Evolutionary conservation across 176 grass and related monocot genomes (phyloP).

Genomic region (Zea mays): Zm-B73-REFERENCE-NAM-5.0 NC_050097.1:239957501-239958000

Average conservation of each 20-base stretch:
- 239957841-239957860: slow-evolving; percentile 82
- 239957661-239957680: no score
- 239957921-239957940: slow-evolving; percentile 64
- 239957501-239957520: slow-evolving; percentile 80
- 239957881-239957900: slow-evolving; percentile 84
- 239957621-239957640: no score
- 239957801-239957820: slow-evolving; percentile 79
- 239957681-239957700: no score
- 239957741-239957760: neutral
- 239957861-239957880: slow-evolving; percentile 67
- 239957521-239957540: slow-evolving; percentile 93
- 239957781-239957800: neutral
- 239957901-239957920: slow-evolving; percentile 75
- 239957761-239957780: neutral
- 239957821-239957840: slow-evolving; percentile 77
- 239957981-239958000: no score
- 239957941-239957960: slow-evolving; percentile 46
- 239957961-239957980: no score
- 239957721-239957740: no score
- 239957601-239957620: slow-evolving; percentile 14
- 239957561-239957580: slow-evolving; percentile 56
- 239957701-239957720: no score
- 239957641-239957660: no score
- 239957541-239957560: slow-evolving; percentile 84
- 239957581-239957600: neutral